These are phyloP conservation scores for Ceratobasidium sp. DNA, from an alignment of 1,284 basidiomycete species.

Conservation along the genomic window DNA sequence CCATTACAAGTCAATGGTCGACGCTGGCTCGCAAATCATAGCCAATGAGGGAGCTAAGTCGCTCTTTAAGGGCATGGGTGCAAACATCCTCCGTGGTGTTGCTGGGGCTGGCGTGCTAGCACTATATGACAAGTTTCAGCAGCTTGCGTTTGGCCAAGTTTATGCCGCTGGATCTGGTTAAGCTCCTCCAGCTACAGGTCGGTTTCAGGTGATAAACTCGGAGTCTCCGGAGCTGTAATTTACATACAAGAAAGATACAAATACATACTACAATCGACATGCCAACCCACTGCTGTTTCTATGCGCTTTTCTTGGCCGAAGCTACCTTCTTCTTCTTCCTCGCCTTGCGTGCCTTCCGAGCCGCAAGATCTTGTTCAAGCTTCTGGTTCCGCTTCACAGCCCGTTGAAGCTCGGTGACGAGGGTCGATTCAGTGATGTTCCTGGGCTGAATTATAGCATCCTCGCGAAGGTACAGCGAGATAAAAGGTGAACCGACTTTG, in stretches of 20 bases:
- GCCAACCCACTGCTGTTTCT: not conserved
- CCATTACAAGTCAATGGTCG: slow-evolving; percentile 94
- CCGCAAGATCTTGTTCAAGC: not conserved
- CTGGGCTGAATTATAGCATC: slow-evolving; percentile 15
- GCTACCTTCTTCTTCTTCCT: slow-evolving; percentile 24
- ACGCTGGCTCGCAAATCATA: slow-evolving; percentile 83
- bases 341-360: slow-evolving; percentile 15
- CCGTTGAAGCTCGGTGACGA: slow-evolving; percentile 16
- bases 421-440: not conserved
- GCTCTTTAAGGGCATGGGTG: slow-evolving; percentile 95
- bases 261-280: slow-evolving; percentile 2
- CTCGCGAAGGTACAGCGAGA: slow-evolving; percentile 14
- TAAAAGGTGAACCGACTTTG: not conserved
- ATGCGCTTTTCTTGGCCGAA: slow-evolving; percentile 4
- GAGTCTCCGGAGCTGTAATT: too few relatives aligned
- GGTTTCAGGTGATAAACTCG: not conserved
- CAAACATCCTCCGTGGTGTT: slow-evolving; percentile 98
- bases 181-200: slow-evolving; percentile 44
- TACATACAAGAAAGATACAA: slow-evolving; percentile 32
- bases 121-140: slow-evolving; percentile 92
- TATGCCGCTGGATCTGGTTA: slow-evolving; percentile 81
- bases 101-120: slow-evolving; percentile 97
- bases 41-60: slow-evolving; percentile 91
- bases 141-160: slow-evolving; percentile 93
- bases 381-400: slow-evolving; percentile 1